phyloP scores from a whole-genome alignment of 352 stramenopile species.

The Phytophthora pini region DNA sequence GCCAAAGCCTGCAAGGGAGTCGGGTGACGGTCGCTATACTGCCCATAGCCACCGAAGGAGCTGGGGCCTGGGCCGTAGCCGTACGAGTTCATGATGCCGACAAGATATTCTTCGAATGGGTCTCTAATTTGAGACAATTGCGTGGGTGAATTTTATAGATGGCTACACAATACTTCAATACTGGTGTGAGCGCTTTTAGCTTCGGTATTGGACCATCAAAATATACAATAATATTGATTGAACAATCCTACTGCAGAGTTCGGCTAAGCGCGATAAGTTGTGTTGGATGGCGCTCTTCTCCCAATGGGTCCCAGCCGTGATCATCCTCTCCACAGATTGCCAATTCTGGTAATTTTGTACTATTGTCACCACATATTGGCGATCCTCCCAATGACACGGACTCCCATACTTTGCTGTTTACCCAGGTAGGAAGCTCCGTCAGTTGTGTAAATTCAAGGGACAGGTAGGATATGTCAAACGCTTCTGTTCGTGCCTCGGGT shows the following conservation, averaged over 20 bases:
- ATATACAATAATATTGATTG: too few species aligned
- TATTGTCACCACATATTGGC: background rate
- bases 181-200: too few species aligned
- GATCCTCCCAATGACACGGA: background rate
- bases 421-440: background rate
- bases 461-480: conserved; percentile 35
- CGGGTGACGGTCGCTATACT: conserved; percentile 18
- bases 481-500: conserved; percentile 18
- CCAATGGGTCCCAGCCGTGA: conserved; percentile 16
- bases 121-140: too few species aligned
- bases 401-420: conserved; percentile 9
- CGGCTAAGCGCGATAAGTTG: background rate
- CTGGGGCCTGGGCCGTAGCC: conserved; percentile 21
- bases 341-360: background rate
- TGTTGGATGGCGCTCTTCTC: conserved; percentile 33
- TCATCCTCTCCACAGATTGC: conserved; percentile 5
- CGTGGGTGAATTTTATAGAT: too few species aligned
- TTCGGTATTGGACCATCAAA: too few species aligned
- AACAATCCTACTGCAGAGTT: background rate
- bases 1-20: conserved; percentile 69
- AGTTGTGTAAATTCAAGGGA: conserved; percentile 36
- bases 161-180: too few species aligned
- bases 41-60: background rate
- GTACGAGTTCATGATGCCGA: conserved; percentile 19
- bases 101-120: too few species aligned